Evolutionary conservation across 2,329 filamentous ascomycete genomes (phyloP), one percentile per base, ranked within the genome.

Genomic region (Coniochaeta ligniaria): DNA sequence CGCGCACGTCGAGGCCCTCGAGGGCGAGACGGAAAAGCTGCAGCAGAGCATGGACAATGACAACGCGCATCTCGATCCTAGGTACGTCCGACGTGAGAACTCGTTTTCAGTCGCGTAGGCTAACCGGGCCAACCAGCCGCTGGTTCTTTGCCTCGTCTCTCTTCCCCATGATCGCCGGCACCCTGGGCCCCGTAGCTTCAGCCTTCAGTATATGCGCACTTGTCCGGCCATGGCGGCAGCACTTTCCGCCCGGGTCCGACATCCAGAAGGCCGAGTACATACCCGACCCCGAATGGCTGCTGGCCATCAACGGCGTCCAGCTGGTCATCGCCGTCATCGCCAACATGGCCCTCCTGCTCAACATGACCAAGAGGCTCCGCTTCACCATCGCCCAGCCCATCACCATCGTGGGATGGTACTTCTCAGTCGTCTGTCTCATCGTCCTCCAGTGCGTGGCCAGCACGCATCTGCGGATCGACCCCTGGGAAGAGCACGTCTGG

Each of bases 201-300:
- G 87, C 95, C 33, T 89, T 95, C 74, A 94, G 89, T 61, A 92
- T 96, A 61, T 92, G 90, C 63, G 91, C 92, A 8, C 80, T 96
- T n/a, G 90, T 91, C 1, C 87, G 86, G 31, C 85, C 85, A 24
- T 96, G 92, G 93, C 81, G 90, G 62, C 83, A 88, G 70, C 77
- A 78, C 57, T 74, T 83, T 6, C 71, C 73, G 1, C 78, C 80
- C 0, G 76, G 77, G 0, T 75, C 80, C 6, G 70, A 80, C 1
- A 69, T 82, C 6, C 75, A 81, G 11, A 68, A 76, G 1, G 86
- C 84, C 0, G 36, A 65, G 2, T 84, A 83, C 26, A 80, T 89
- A 60, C 45, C 65, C 0, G 92, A 96, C 71, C 92, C 92, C 1
- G 65, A 73, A 64, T 96, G 92, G 89, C 82, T 90, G 57, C 85